A percentile compares a stretch with the other conserved stretches of the same genome.
Conservation (phyloP, 257 asterid genomes). For the Primulina eburnea region DNA sequence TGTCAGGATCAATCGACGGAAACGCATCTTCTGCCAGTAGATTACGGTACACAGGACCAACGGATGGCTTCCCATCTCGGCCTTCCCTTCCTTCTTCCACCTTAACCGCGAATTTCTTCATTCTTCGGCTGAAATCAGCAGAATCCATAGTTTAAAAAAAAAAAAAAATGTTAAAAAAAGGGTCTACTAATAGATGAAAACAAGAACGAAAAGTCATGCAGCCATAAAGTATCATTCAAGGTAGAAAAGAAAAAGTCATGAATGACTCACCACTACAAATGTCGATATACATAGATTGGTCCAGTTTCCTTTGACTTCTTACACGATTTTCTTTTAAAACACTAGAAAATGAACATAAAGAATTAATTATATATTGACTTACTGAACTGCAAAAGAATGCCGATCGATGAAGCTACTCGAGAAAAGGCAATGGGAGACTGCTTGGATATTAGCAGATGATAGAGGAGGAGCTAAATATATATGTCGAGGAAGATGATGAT, state of each 20-base stretch:
- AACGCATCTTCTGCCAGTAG: constrained; percentile 55
- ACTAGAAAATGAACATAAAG: too few relatives aligned
- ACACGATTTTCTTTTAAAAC: too few relatives aligned
- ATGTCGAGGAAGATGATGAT: too few relatives aligned
- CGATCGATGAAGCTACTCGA: too few relatives aligned
- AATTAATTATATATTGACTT: too few relatives aligned
- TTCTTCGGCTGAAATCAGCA: constrained; percentile 26
- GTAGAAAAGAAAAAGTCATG: constrained; percentile 7
- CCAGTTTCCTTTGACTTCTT: too few relatives aligned
- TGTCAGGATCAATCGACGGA: constrained; percentile 55
- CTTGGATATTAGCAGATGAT: too few relatives aligned
- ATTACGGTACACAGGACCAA: constrained; percentile 82
- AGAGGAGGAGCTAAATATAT: too few relatives aligned
- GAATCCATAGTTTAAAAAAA: constrained; percentile 4
- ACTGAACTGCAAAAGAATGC: too few relatives aligned
- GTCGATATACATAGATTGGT: not conserved
- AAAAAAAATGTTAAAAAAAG: not conserved
- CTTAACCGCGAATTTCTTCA: constrained; percentile 58
- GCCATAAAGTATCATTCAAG: not conserved
- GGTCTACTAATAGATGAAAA: not conserved
- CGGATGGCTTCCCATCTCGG: constrained; percentile 56
- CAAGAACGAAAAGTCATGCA: constrained; percentile 4
- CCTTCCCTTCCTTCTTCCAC: constrained; percentile 77
- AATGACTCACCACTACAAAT: constrained; percentile 26
- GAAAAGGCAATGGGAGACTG: too few relatives aligned